phyloP scores from a whole-genome alignment of 441 rosid genomes.

The Pelargonium australe region DNA sequence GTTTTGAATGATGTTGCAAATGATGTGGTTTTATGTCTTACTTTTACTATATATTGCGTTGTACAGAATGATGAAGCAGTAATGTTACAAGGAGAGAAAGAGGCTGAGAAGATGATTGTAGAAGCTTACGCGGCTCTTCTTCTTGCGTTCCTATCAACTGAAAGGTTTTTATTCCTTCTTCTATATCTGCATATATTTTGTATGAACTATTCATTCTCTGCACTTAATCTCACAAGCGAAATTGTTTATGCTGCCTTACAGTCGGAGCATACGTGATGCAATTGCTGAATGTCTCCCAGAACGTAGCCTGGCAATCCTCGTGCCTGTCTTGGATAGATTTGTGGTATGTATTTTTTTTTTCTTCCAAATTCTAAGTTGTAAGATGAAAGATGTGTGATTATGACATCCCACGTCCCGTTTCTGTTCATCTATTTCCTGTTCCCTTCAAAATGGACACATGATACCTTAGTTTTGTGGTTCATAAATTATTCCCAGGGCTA shows the following conservation, averaged over 20 bases:
- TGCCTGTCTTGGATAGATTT: slow-evolving; percentile 97
- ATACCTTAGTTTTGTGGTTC: no score
- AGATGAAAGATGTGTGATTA: background rate
- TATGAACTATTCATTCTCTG: background rate
- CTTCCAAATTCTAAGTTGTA: slow-evolving; percentile 9
- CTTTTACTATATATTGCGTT: slow-evolving; percentile 11
- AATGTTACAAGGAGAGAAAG: slow-evolving; percentile 84
- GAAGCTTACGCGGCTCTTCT: slow-evolving; percentile 94
- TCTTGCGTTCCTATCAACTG: slow-evolving; percentile 97
- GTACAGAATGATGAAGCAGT: slow-evolving; percentile 75
- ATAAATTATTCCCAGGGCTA: no score
- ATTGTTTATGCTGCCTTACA: slow-evolving; percentile 33
- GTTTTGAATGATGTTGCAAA: background rate
- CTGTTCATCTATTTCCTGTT: no score
- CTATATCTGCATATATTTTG: background rate
- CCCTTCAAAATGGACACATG: no score
- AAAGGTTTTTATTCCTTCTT: slow-evolving; percentile 45
- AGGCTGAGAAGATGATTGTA: slow-evolving; percentile 96
- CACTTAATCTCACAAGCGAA: slow-evolving; percentile 8
- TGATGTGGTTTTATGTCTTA: slow-evolving; percentile 2
- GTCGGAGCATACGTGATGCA: slow-evolving; percentile 64
- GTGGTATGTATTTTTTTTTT: slow-evolving; percentile 58
- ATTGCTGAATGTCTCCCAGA: slow-evolving; percentile 79
- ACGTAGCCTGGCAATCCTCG: slow-evolving; percentile 55
- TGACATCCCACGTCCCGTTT: no score